Evolutionary conservation across 1,139 yeast species (phyloP), one percentile per base, ranked within the genome.

Genomic region (Taiozyma sp.): DNA sequence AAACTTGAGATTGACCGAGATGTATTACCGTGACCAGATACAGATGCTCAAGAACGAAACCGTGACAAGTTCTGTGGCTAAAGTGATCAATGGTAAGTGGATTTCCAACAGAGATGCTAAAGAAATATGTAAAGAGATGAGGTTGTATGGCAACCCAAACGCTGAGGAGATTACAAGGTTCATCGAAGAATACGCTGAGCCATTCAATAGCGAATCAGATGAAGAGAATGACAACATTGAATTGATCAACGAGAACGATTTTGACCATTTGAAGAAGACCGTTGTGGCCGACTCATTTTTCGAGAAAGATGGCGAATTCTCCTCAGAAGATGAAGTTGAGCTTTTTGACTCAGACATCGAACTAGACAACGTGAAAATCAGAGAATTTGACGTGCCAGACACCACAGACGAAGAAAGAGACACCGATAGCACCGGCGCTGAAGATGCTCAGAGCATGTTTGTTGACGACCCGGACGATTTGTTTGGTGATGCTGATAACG

Each of bases 1-100:
- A 34, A 43, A 61, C 50, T 40, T 54, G 19, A 47, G 47, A 6
- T 49, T 51, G 24, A 58, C 54, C 44, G 62, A 58, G 29, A 36
- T 60, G 2, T 56, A 53, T 39, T 53, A 51, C 43, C 50, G 59
- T 28, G 64, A 61, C 47, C 32, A 42, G 23, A 22, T 62, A 4
- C 57, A 58, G 30, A 48, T 38, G 7, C 38, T 47, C 9, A 48
- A 48, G 0, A 51, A 52, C 36, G 64, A 62, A 39, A 42, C 54
- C 9, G 58, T 61, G 24, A 43, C 45, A 2, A 42, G 41, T 23
- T 16, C 52, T 5, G 45, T 34, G 12, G 34, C 51, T 4, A 54
- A 48, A 28, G 32, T 24, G 27, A 16, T 62, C n/a, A 58, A 54
- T 48, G 66, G 66, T 12, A 54, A 55, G 44, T 63, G 66, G 66